A percentile compares a stretch with the other conserved stretches of the same genome.
Conservation (phyloP, 2,329 filamentous ascomycete species). For the Colletotrichum endophyticum region DNA sequence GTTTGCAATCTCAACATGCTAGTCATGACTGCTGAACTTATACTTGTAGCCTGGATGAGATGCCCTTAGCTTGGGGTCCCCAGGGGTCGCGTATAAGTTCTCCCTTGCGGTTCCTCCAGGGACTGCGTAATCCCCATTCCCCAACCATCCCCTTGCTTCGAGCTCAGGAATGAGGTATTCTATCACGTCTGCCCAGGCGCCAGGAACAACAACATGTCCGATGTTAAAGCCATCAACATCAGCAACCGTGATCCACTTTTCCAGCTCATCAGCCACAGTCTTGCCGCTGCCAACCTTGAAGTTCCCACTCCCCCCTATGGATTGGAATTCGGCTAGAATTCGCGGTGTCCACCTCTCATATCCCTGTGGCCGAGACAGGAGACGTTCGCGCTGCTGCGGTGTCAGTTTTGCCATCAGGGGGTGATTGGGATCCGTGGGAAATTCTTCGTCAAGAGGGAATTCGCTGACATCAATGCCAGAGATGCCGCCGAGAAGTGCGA, state of each 20-base stretch:
- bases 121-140: neutral
- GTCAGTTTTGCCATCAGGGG: slow-evolving; percentile 1
- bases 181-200: slow-evolving; percentile 5
- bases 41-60: neutral
- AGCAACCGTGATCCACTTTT: neutral
- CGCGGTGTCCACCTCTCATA: slow-evolving; percentile 16
- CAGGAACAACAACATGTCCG: slow-evolving; percentile 23
- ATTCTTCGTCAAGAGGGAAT: slow-evolving; percentile 27
- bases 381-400: neutral
- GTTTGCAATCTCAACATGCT: neutral
- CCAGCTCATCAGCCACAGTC: slow-evolving; percentile 13
- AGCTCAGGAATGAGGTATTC: neutral
- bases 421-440: slow-evolving; percentile 5
- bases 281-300: neutral
- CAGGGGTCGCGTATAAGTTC: neutral
- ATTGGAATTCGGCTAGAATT: neutral
- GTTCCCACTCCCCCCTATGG: neutral
- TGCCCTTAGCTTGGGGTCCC: neutral
- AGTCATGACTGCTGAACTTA: neutral
- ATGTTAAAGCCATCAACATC: slow-evolving; percentile 13
- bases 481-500: slow-evolving; percentile 28
- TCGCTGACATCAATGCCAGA: slow-evolving; percentile 27
- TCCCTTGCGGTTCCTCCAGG: neutral
- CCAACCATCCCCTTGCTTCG: neutral
- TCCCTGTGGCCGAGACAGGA: neutral